These are phyloP conservation scores for Melaleuca quinquenervia DNA, from an alignment of 345 rosid species.

Conservation along the genomic window DNA sequence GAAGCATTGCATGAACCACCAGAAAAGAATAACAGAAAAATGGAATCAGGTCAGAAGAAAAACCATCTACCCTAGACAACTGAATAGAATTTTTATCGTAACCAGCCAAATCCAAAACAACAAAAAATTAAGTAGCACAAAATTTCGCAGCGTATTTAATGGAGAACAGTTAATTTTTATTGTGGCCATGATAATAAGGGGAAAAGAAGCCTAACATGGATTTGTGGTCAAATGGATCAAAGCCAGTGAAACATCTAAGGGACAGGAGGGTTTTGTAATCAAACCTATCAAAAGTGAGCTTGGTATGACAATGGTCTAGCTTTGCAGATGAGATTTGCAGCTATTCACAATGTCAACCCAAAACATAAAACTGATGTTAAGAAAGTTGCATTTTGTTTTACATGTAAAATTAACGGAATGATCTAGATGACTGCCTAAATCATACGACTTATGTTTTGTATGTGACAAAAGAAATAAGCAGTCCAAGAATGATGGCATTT, in stretches of 20 bases:
- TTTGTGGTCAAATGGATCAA: background rate
- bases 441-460: background rate
- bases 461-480: background rate
- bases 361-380: background rate
- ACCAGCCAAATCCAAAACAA: background rate
- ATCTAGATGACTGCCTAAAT: background rate
- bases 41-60: background rate
- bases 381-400: background rate
- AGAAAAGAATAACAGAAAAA: background rate
- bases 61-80: background rate
- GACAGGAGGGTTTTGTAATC: background rate
- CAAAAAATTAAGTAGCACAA: background rate
- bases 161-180: background rate
- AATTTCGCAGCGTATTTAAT: background rate
- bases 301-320: background rate
- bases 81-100: background rate
- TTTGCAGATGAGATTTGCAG: background rate
- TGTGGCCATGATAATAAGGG: background rate
- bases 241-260: background rate
- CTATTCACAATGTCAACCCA: background rate
- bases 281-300: background rate
- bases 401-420: background rate
- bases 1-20: background rate
- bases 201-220: background rate
- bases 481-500: background rate